Evolutionary conservation across 495 filamentous ascomycete genomes (phyloP), one percentile per base, ranked within the genome.

Genomic region (Usnea hakonensis): DNA sequence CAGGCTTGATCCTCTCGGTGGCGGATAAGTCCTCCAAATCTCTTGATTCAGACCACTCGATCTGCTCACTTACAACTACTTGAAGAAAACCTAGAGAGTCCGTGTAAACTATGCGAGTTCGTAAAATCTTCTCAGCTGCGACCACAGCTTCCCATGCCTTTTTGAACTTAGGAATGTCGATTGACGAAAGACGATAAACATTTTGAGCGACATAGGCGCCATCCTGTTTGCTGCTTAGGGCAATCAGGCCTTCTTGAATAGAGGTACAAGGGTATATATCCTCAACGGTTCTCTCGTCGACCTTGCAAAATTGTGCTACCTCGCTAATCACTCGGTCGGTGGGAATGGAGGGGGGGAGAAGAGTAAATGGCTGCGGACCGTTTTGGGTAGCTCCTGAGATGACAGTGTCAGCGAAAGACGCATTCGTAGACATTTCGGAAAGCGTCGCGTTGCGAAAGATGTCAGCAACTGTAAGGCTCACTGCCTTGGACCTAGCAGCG

Each of bases 211-310:
- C 71, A 63, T 85, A 86, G 0, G 79, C 72, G 26, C 82, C 81
- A 13, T 68, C 60, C 13, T 80, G 76, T 60, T 81, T 80, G 46
- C 76, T 73, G 1, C 87, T 86, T 3, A 87, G 70, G 1, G 83
- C 82, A 70, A 89, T 75, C n/a, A 90, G 76, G 2, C 85, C 86
- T 66, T 87, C 87, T 70, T 91, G 88, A 2, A 90, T 72, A 11
- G 87, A 80, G 10, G 84, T 88, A 75, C 87, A 89, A 11, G 86
- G 86, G 61, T 87, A 90, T 0, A 86, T 70, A 69, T 90, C 79
- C 14, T 63, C 44, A 30, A 86, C 69, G 0, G 19, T 46, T 14
- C 64, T 60, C 8, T 60, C 50, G 3, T 72, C 46, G 28, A 73
- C 60, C 16, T 62, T 56, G 36, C 67, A 71, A 17, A 65, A 23